phyloP scores from a whole-genome alignment of 306 rosid species.

The Benincasa hispida region DNA sequence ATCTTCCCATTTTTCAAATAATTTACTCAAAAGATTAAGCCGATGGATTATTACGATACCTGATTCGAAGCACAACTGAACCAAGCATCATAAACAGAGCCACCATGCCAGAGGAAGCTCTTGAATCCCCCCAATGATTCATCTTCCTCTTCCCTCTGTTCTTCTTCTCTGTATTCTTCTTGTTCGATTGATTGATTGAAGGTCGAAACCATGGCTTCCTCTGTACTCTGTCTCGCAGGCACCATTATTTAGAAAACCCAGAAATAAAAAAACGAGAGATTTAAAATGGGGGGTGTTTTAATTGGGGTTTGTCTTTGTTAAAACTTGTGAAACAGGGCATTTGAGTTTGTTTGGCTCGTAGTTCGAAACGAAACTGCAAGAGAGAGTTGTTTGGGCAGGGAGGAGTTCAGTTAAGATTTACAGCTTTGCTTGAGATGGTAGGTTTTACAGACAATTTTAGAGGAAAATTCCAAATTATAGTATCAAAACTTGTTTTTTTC shows the following conservation, averaged over 20 bases:
- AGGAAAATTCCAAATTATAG: background rate
- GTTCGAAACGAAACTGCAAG: conserved; percentile 2
- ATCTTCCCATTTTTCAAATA: background rate
- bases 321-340: background rate
- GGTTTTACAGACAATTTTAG: background rate
- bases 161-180: conserved; percentile 29
- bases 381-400: background rate
- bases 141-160: conserved; percentile 14
- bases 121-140: conserved; percentile 17
- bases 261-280: background rate
- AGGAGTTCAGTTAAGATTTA: background rate
- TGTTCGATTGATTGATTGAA: conserved; percentile 10
- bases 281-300: background rate
- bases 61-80: conserved; percentile 23
- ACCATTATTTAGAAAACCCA: conserved; percentile 1
- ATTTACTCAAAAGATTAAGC: background rate
- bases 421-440: conserved; percentile 8
- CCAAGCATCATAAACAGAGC: conserved; percentile 58
- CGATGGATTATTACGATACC: conserved; percentile 10
- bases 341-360: conserved; percentile 3
- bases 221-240: conserved; percentile 32
- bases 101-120: conserved; percentile 52
- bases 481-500: background rate
- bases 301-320: background rate
- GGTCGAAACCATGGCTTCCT: conserved; percentile 42